Evolutionary conservation across 1,284 basidiomycete genomes (phyloP).

Genomic region (Sporisorium iseilematis-ciliati): DNA sequence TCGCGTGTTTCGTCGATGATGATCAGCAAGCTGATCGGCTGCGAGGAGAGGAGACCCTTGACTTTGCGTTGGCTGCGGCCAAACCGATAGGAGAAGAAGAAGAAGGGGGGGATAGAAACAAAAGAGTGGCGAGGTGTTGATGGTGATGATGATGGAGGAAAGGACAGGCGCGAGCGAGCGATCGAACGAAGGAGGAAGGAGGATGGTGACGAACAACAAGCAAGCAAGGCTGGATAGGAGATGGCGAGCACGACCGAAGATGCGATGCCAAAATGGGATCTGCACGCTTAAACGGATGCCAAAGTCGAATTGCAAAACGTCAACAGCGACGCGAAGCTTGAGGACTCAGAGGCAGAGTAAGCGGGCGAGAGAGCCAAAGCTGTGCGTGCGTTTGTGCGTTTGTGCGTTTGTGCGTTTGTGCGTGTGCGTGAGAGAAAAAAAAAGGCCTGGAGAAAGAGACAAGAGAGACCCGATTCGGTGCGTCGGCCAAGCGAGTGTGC

Average conservation of each 20-base stretch:
- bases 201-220: background rate
- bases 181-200: background rate
- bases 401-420: background rate
- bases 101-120: background rate
- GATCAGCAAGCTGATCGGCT: too few species aligned
- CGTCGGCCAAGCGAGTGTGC: slow-evolving; percentile 4
- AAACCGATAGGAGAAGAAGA: background rate
- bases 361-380: background rate
- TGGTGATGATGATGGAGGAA: background rate
- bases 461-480: background rate
- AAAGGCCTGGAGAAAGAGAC: background rate
- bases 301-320: slow-evolving; percentile 1
- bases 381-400: background rate
- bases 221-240: background rate
- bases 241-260: background rate
- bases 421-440: background rate
- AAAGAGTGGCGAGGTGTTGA: slow-evolving; percentile 6
- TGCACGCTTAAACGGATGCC: slow-evolving; percentile 2
- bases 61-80: background rate
- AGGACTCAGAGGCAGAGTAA: background rate
- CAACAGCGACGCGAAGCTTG: slow-evolving; percentile 6
- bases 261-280: slow-evolving; percentile 4
- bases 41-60: background rate
- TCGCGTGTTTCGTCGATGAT: too few species aligned
- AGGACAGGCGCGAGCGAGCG: background rate